These are phyloP conservation scores for Venturia pyrina DNA, from an alignment of 2,329 filamentous ascomycete genomes.

Conservation along the genomic window DNA sequence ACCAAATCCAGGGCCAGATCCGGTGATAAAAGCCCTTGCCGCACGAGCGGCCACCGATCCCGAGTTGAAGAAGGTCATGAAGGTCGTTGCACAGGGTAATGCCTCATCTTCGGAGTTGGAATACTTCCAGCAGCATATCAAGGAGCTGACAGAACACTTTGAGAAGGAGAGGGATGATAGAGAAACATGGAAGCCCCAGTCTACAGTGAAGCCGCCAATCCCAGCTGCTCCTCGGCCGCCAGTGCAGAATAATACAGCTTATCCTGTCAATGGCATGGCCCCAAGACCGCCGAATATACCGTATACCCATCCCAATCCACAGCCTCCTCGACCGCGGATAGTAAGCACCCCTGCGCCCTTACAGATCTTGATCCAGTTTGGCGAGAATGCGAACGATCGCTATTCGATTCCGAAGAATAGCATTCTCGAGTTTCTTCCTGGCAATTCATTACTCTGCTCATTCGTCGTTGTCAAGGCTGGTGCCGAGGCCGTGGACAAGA, in stretches of 20 bases:
- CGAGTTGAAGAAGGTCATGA: conserved; percentile 69
- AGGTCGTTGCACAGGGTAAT: conserved; percentile 66
- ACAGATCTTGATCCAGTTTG: conserved; percentile 28
- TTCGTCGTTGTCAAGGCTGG: conserved; percentile 55
- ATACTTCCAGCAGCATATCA: conserved; percentile 71
- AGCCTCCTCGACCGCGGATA: conserved; percentile 31
- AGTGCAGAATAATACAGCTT: conserved; percentile 8
- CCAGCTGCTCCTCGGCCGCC: conserved; percentile 16
- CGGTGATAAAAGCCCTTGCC: conserved; percentile 71
- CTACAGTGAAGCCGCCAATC: conserved; percentile 12
- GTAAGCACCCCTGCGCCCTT: conserved; percentile 30
- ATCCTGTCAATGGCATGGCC: neutral
- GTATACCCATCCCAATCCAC: conserved; percentile 16
- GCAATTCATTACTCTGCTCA: conserved; percentile 57
- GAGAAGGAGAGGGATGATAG: conserved; percentile 17
- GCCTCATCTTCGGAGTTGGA: conserved; percentile 62
- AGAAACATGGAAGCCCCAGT: neutral
- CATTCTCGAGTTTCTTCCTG: conserved; percentile 59
- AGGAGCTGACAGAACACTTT: conserved; percentile 56
- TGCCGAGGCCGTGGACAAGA: conserved; percentile 13
- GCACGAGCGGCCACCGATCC: conserved; percentile 65
- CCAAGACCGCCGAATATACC: conserved; percentile 7
- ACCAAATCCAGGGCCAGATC: conserved; percentile 41
- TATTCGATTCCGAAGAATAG: conserved; percentile 72
- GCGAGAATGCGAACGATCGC: conserved; percentile 50